Percentiles rank a stretch among this genome's conserved stretches.
These are phyloP conservation scores for Mycena citricolor DNA, from an alignment of 1,284 basidiomycete species.

Conservation along the genomic window DNA sequence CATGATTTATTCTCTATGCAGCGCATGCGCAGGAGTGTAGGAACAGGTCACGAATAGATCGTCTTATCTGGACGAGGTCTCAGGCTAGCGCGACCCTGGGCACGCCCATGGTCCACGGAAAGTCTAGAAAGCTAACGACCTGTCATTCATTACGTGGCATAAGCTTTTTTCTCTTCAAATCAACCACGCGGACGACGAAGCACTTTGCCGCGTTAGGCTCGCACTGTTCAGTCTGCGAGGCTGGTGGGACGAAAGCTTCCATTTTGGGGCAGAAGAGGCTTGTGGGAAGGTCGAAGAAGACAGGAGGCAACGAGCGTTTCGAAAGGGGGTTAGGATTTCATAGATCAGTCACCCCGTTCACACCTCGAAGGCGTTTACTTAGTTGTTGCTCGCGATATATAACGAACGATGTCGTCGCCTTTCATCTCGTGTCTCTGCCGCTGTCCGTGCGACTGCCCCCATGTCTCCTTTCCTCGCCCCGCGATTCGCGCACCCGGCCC, in stretches of 20 bases:
- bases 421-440: constrained; percentile 8
- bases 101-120: no score
- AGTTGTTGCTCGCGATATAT: constrained; percentile 18
- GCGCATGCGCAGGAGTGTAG: no score
- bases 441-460: constrained; percentile 14
- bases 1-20: no score
- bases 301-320: constrained; percentile 9
- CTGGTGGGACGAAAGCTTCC: constrained; percentile 5
- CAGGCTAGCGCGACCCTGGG: no score
- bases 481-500: background rate
- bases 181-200: constrained; percentile 16
- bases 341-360: constrained; percentile 22
- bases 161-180: constrained; percentile 18
- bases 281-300: no score
- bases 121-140: no score
- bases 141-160: no score
- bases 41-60: no score
- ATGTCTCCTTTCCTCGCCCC: constrained; percentile 9
- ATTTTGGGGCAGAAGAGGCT: constrained; percentile 15
- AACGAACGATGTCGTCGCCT: constrained; percentile 9
- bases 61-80: no score
- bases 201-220: constrained; percentile 17
- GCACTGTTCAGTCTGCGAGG: constrained; percentile 13
- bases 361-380: constrained; percentile 15
- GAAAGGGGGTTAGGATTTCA: constrained; percentile 19